Base-by-base conservation (phyloP, 2,329 filamentous ascomycete species). In the Trichoderma pleuroti region DNA sequence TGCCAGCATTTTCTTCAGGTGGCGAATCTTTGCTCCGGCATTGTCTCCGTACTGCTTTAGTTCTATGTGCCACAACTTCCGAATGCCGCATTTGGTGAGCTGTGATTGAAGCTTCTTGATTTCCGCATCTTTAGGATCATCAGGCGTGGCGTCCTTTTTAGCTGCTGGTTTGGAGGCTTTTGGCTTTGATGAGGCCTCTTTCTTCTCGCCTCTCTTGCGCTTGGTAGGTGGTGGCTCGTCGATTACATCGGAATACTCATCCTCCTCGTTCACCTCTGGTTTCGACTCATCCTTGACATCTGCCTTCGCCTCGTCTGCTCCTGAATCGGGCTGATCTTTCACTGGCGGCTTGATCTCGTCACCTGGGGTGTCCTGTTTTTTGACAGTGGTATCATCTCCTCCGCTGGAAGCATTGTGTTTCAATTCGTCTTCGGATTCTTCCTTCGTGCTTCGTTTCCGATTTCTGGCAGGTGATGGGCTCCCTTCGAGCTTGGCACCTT, bases 51-150 rank as follows among this genome's bases (percentile, higher is more conserved):
- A 94, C 68, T 89, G 84, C 79, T 93, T 93, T 32, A 99, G 86
- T 80, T 98, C 93, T 73, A 91, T 90, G 63, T 87, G 88, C 95
- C 96, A 99, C 72, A 98, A 88, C 79, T 98, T 98, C 67, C 93
- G 91, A 69, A 98, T 89, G 34, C 95, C 95, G 77, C 95, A 99
- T 81, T 98, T 97, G 59, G 91, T 82, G 8, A 99, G 87, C 80
- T 95, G 93, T 10, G 90, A 88, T 81, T 98, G 95, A 4, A 98
- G 85, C 62, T 90, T 92, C 80, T 97, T 98, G 78, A 98, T 92
- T 79, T 97, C 92, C 4, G 88, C 90, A 71, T 93, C 89, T 72
- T 94, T 87, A 0, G 91, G 88, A 73, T 93, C 78, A 21, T 82
- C 77, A 3, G 80, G 63, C 9, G 75, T 52, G 11, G 57, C 21